phyloP scores from a whole-genome alignment of 75 land plant species.

The Sequoiadendron giganteum region DNA sequence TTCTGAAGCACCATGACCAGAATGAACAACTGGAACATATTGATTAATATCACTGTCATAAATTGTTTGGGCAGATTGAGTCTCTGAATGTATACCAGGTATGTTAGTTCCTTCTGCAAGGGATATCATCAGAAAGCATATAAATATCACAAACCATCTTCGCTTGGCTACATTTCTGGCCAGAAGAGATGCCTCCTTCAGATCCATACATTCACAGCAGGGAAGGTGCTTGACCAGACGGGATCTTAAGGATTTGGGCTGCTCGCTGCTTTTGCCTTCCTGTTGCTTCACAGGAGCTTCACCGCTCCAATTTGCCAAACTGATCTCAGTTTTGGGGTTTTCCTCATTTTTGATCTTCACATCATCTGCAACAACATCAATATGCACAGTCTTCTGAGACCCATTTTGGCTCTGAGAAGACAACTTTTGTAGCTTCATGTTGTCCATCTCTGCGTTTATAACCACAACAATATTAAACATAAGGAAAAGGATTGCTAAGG shows the following conservation, averaged over 20 bases:
- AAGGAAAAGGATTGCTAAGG: conserved; percentile 30
- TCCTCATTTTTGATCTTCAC: not conserved
- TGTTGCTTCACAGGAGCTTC: not conserved
- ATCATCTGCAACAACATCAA: not conserved
- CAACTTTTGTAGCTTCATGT: not conserved
- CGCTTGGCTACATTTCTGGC: too few species aligned
- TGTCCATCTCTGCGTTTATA: conserved; percentile 31
- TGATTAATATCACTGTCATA: too few species aligned
- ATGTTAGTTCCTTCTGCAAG: too few species aligned
- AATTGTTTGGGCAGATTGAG: too few species aligned
- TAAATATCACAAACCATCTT: too few species aligned
- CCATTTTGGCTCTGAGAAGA: not conserved
- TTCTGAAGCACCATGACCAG: too few species aligned
- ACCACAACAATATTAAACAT: conserved; percentile 32
- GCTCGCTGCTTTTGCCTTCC: not conserved
- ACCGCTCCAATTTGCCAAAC: not conserved
- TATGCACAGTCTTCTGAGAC: not conserved
- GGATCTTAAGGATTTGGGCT: not conserved
- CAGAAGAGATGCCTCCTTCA: conserved; percentile 12
- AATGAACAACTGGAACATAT: too few species aligned
- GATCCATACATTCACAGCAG: conserved; percentile 30
- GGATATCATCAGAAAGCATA: too few species aligned
- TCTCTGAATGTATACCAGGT: too few species aligned
- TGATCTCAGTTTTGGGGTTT: not conserved
- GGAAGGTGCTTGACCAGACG: conserved; percentile 18